A percentile compares a stretch with the other conserved stretches of the same genome.
Conservation (phyloP, 257 asterid species). For the Anisodus tanguticus region DNA sequence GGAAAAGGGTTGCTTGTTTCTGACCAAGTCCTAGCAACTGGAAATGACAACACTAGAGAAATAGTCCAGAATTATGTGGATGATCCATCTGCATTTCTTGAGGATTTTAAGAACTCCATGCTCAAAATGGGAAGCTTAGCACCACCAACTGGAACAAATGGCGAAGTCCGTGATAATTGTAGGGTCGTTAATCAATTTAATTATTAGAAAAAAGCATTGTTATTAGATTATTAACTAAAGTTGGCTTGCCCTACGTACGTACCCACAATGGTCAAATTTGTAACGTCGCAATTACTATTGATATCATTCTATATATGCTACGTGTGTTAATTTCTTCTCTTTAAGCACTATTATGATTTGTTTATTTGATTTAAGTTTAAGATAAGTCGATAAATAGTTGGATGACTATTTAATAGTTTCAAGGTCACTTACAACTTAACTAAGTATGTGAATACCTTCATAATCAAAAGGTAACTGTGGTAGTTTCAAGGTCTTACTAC, state of each 20-base stretch:
- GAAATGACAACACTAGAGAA: conserved; percentile 41
- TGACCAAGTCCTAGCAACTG: conserved; percentile 61
- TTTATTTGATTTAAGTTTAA: background rate
- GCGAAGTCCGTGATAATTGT: conserved; percentile 70
- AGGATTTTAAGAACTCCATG: conserved; percentile 69
- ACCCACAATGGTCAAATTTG: background rate
- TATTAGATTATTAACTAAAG: background rate
- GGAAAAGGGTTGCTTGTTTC: conserved; percentile 80
- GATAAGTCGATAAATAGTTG: background rate
- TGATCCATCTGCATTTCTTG: conserved; percentile 44
- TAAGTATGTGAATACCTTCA: no score
- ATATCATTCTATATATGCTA: background rate
- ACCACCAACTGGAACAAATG: conserved; percentile 39
- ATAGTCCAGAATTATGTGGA: conserved; percentile 51
- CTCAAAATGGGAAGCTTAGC: conserved; percentile 68
- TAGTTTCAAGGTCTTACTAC: no score
- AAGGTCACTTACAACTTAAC: background rate
- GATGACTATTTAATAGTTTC: background rate
- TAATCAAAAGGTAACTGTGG: no score
- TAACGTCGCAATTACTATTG: background rate
- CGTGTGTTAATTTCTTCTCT: background rate
- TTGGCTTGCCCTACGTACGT: background rate
- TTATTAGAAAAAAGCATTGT: background rate
- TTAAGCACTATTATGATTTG: background rate
- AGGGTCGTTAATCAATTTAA: conserved; percentile 51